These are phyloP conservation scores for Fusarium buharicum DNA, from an alignment of 2,329 filamentous ascomycete species.

Conservation along the genomic window DNA sequence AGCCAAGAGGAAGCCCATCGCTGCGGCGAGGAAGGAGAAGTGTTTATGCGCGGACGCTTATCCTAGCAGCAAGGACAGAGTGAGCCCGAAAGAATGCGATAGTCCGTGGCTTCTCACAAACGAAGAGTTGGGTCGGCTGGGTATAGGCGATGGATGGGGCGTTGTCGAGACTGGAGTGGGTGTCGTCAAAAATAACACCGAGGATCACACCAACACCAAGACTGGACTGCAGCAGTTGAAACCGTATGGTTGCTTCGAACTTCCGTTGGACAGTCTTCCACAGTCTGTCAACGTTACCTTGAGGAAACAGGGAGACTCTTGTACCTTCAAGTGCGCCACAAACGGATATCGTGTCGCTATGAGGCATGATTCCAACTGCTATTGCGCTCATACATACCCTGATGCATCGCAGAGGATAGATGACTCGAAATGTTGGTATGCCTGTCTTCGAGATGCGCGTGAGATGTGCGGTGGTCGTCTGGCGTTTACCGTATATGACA, in stretches of 20 bases:
- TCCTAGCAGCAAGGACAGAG: neutral
- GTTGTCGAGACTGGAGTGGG: slow-evolving; percentile 2
- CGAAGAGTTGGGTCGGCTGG: neutral
- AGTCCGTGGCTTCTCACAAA: neutral
- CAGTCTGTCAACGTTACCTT: too few species aligned
- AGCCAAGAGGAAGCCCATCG: neutral
- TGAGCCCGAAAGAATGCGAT: neutral
- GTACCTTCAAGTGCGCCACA: neutral
- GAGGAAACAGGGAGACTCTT: neutral
- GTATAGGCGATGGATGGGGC: neutral
- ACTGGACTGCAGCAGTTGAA: neutral
- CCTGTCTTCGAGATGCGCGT: neutral
- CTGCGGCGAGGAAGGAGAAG: neutral
- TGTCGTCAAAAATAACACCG: neutral
- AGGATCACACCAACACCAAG: neutral
- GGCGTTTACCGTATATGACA: slow-evolving; percentile 5
- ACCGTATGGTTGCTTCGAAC: slow-evolving; percentile 4
- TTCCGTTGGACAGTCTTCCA: neutral
- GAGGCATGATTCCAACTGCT: neutral
- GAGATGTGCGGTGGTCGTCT: slow-evolving; percentile 11
- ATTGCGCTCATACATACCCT: neutral
- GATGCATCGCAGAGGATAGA: neutral
- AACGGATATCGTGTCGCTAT: neutral
- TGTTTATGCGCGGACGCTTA: slow-evolving; percentile 17
- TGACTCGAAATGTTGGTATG: neutral